Evolutionary conservation across 2,329 filamentous ascomycete species (phyloP).

Genomic region (Trichophyton rubrum): DNA sequence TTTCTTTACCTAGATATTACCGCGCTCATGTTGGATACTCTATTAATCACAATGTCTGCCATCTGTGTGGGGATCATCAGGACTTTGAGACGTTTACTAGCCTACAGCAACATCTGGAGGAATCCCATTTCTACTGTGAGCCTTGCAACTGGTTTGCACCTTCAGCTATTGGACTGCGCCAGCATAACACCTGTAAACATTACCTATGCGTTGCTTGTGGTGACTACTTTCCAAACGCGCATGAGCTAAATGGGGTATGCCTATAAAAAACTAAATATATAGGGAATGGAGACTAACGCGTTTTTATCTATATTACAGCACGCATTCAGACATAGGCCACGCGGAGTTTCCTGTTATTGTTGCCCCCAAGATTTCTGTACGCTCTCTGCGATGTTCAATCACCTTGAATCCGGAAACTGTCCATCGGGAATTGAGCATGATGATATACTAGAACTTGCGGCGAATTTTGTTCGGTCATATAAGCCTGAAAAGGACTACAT

Average conservation of each 20-base stretch:
- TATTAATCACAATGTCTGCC: slow-evolving; percentile 11
- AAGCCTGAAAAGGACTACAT: not conserved
- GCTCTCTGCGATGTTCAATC: slow-evolving; percentile 15
- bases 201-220: slow-evolving; percentile 15
- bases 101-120: slow-evolving; percentile 14
- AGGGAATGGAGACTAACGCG: not conserved
- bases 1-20: slow-evolving; percentile 4
- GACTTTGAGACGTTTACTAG: slow-evolving; percentile 13
- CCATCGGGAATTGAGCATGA: slow-evolving; percentile 10
- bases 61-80: slow-evolving; percentile 6
- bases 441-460: slow-evolving; percentile 11
- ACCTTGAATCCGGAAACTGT: slow-evolving; percentile 17
- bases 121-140: slow-evolving; percentile 15
- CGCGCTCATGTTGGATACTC: slow-evolving; percentile 5
- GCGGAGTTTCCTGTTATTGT: slow-evolving; percentile 13
- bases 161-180: slow-evolving; percentile 12
- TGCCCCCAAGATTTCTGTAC: slow-evolving; percentile 13
- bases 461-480: slow-evolving; percentile 5
- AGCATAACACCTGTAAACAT: slow-evolving; percentile 14
- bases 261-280: not conserved
- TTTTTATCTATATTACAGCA: slow-evolving; percentile 7
- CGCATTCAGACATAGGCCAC: slow-evolving; percentile 13
- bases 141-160: slow-evolving; percentile 16
- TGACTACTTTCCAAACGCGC: slow-evolving; percentile 13
- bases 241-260: slow-evolving; percentile 15